Evolutionary conservation across 768 basidiomycete species (phyloP).

Genomic region (Favolaschia claudopus): DNA sequence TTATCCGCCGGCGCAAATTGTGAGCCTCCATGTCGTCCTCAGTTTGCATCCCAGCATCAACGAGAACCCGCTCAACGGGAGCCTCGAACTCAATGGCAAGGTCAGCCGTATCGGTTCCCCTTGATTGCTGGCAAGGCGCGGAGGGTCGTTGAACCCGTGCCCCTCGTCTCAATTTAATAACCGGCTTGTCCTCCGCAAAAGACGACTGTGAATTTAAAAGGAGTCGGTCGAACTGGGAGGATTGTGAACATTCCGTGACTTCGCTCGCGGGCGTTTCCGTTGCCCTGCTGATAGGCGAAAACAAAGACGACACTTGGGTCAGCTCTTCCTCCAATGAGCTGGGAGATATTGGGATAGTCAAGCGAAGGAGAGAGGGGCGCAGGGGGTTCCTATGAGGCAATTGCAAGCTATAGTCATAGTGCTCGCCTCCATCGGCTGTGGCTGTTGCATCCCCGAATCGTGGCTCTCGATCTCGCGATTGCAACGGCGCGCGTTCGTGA

Average conservation of each 20-base stretch:
- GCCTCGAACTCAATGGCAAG: not conserved
- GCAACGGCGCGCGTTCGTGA: too few relatives aligned
- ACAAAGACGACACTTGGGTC: constrained; percentile 19
- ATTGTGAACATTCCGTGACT: not conserved
- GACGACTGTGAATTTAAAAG: constrained; percentile 11
- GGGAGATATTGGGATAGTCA: constrained; percentile 19
- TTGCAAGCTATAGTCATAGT: too few relatives aligned
- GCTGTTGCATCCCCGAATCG: too few relatives aligned
- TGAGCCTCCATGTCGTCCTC: constrained; percentile 14
- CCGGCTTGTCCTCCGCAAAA: not conserved
- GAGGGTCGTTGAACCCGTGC: not conserved
- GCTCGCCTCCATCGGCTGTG: too few relatives aligned
- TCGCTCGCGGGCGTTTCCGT: not conserved
- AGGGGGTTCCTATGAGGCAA: not conserved
- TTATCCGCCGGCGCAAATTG: constrained; percentile 13
- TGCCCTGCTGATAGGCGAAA: constrained; percentile 12
- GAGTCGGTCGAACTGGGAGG: not conserved
- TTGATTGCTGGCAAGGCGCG: constrained; percentile 7
- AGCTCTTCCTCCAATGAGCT: constrained; percentile 19
- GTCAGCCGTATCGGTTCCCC: constrained; percentile 13
- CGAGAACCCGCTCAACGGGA: not conserved
- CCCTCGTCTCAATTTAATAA: constrained; percentile 13
- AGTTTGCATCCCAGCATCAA: constrained; percentile 11
- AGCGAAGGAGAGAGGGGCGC: constrained; percentile 1
- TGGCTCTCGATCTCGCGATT: too few relatives aligned